Evolutionary conservation across 2,329 filamentous ascomycete genomes (phyloP).

Genomic region (Aspergillus clavatus): DNA sequence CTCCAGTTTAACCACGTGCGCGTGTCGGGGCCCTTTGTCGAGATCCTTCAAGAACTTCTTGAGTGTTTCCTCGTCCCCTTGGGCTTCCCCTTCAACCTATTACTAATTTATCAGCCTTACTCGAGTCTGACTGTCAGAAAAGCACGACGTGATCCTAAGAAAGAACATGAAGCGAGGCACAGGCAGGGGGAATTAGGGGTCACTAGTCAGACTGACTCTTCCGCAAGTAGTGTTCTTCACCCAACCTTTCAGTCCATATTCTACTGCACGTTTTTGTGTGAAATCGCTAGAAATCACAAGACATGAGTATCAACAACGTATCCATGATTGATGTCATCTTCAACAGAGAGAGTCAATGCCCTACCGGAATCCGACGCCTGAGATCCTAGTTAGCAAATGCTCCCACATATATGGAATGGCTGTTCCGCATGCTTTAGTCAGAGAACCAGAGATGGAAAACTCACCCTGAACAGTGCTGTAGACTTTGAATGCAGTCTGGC

Average conservation of each 20-base stretch:
- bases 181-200: background rate
- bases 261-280: conserved; percentile 40
- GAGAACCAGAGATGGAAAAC: conserved; percentile 9
- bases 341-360: background rate
- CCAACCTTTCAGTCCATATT: conserved; percentile 45
- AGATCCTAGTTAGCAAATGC: too few relatives aligned
- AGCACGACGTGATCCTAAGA: too few relatives aligned
- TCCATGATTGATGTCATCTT: conserved; percentile 4
- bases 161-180: too few relatives aligned
- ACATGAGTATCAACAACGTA: background rate
- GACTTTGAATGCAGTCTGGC: conserved; percentile 44
- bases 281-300: conserved; percentile 32
- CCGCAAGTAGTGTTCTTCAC: conserved; percentile 46
- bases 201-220: conserved; percentile 29
- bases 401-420: too few relatives aligned
- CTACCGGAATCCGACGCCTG: conserved; percentile 34
- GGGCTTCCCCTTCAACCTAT: conserved; percentile 85
- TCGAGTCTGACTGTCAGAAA: too few relatives aligned
- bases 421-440: too few relatives aligned
- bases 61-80: conserved; percentile 64
- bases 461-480: conserved; percentile 68
- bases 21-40: conserved; percentile 65
- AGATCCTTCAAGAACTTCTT: conserved; percentile 69
- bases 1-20: conserved; percentile 70
- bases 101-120: background rate